Conservation (phyloP, 768 basidiomycete species). For the Agaricus bisporus region DNA sequence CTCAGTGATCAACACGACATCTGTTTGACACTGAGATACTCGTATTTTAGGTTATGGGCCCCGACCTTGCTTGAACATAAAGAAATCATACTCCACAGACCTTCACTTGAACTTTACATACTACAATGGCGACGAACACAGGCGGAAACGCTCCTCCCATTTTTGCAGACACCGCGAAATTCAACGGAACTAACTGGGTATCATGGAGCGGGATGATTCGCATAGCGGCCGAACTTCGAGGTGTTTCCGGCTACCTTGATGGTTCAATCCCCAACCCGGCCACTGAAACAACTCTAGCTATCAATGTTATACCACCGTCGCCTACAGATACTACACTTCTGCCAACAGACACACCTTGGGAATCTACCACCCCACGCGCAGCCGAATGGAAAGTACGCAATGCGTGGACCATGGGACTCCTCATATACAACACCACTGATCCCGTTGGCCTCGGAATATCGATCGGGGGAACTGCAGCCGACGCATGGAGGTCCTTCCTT, state of each 20-base stretch:
- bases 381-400: background rate
- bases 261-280: background rate
- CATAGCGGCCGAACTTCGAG: background rate
- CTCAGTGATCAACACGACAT: too few species aligned
- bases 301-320: background rate
- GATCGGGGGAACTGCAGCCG: too few species aligned
- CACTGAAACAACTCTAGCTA: background rate
- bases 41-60: too few species aligned
- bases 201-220: background rate
- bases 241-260: background rate
- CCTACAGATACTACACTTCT: background rate
- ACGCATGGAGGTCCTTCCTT: too few species aligned
- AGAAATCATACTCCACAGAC: too few species aligned
- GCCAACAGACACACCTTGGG: background rate
- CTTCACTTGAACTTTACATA: too few species aligned
- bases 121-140: too few species aligned
- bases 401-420: background rate
- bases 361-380: background rate
- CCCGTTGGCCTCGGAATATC: background rate
- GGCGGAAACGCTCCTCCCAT: too few species aligned
- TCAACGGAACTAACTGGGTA: background rate
- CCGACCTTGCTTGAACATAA: too few species aligned
- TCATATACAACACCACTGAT: background rate
- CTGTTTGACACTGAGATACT: too few species aligned
- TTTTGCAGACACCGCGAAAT: too few species aligned